Evolutionary conservation across 495 filamentous ascomycete genomes (phyloP), one percentile per base, ranked within the genome.

Genomic region (Aspergillus affinis): DNA sequence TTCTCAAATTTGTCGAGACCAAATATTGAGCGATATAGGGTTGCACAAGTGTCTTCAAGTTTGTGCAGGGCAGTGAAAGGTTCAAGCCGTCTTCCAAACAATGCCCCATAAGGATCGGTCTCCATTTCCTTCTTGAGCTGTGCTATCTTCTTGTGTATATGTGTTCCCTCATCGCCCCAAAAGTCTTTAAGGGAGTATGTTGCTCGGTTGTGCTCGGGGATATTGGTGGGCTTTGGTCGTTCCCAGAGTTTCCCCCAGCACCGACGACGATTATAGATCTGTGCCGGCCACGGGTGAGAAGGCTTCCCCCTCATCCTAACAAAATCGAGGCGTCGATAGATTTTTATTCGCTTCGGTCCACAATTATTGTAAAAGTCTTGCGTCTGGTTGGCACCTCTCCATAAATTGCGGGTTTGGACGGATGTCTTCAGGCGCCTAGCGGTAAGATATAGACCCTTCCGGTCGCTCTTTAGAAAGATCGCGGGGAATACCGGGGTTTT

Each of bases 31-130:
- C 69, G 66, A 47, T 69, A 69, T n/a, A 72, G 63, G 6, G 65
- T 61, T 17, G 69, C 67, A 60, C 69, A 70, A 9, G 56, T 49
- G 13, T 58, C 57, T 4, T 72, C 61, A 12, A 57, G 20, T 18
- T 61, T 69, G 3, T 57, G 57, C 23, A 55, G 54, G 9, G 61
- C 53, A 7, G 47, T 30, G 27, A 65, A 57, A 17, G 69, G 68
- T 41, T 67, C 69, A 47, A 70, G 54, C 54, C 70, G 68, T 21
- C 65, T 71, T 17, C 79, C 77, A 67, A 82, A 83, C 2, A 81
- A 23, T 8, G 72, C 72, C 13, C 60, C 61, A 51, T 75, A 79
- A 1, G 80, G 76, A 55, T 82, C 78, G 6, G 63, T 58, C 5
- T 75, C 70, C 13, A 79, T 66, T 20, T 63, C 63, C 54, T 66